These are phyloP conservation scores for Chionographis japonica DNA, from an alignment of 106 monocot species.

Conservation along the genomic window DNA sequence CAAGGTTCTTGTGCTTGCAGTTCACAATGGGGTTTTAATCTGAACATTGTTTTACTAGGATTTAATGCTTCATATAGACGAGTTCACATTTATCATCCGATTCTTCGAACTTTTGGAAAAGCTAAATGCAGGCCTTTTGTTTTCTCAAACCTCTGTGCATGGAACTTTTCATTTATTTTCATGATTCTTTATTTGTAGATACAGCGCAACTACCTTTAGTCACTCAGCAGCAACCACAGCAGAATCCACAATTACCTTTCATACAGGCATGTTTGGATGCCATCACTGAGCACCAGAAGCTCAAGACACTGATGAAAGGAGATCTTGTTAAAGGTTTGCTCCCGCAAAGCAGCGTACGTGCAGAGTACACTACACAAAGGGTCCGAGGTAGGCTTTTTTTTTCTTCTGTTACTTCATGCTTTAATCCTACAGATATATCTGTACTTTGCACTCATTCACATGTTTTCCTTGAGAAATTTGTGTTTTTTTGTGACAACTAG, in stretches of 20 bases:
- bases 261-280: conserved; percentile 83
- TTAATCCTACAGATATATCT: not conserved
- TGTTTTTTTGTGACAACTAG: not conserved
- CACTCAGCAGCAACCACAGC: conserved; percentile 40
- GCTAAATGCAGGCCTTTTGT: not conserved
- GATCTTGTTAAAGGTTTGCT: conserved; percentile 89
- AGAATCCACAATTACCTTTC: conserved; percentile 46
- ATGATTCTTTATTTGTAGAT: conserved; percentile 3
- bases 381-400: conserved; percentile 53
- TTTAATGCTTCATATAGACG: too few relatives aligned
- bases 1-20: not conserved
- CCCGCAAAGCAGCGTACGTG: conserved; percentile 60
- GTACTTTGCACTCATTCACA: not conserved
- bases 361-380: conserved; percentile 77
- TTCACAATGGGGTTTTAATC: not conserved
- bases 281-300: conserved; percentile 87
- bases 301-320: conserved; percentile 90
- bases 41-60: too few relatives aligned
- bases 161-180: not conserved
- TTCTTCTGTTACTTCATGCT: not conserved
- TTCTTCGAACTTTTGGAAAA: too few relatives aligned
- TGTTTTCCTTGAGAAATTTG: not conserved
- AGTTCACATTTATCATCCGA: too few relatives aligned
- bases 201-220: conserved; percentile 28
- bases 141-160: not conserved